phyloP scores from a whole-genome alignment of 2,329 filamentous ascomycete species.

The Trichoderma hamatum region DNA sequence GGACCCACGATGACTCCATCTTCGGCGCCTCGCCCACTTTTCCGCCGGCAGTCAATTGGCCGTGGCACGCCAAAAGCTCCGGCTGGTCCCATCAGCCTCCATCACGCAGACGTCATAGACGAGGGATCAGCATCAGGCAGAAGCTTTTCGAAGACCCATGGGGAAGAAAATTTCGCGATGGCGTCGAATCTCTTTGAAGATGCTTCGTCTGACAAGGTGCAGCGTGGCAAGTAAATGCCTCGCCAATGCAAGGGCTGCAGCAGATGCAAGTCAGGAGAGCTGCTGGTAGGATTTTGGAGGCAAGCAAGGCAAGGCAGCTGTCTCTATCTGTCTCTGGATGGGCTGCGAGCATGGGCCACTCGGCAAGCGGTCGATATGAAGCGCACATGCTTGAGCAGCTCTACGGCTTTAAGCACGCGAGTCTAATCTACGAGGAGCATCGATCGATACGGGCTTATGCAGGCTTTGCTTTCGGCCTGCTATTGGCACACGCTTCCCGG shows the following conservation, averaged over 20 bases:
- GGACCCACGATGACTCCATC: conserved; percentile 21
- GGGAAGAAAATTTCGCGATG: background rate
- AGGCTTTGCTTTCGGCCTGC: background rate
- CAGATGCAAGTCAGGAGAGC: background rate
- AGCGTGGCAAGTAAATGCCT: conserved; percentile 6
- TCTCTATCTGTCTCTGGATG: background rate
- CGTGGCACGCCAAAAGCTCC: conserved; percentile 1
- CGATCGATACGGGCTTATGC: conserved; percentile 15
- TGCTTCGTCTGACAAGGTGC: conserved; percentile 4
- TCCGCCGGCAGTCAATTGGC: conserved; percentile 11
- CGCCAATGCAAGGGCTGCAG: conserved; percentile 8
- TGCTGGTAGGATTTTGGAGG: background rate
- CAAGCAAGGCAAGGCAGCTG: background rate
- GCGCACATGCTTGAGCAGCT: background rate
- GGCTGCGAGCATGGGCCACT: background rate
- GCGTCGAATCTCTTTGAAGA: background rate
- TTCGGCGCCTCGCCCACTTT: conserved; percentile 5
- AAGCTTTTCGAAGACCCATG: conserved; percentile 22
- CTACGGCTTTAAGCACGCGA: background rate
- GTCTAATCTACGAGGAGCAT: conserved; percentile 2
- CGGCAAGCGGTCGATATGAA: background rate
- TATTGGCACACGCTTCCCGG: conserved; percentile 7
- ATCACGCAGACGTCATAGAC: conserved; percentile 25
- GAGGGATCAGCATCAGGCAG: conserved; percentile 25
- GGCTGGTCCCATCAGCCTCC: conserved; percentile 20